Base-by-base conservation (phyloP, 441 rosid genomes). In the California macrophylla region DNA sequence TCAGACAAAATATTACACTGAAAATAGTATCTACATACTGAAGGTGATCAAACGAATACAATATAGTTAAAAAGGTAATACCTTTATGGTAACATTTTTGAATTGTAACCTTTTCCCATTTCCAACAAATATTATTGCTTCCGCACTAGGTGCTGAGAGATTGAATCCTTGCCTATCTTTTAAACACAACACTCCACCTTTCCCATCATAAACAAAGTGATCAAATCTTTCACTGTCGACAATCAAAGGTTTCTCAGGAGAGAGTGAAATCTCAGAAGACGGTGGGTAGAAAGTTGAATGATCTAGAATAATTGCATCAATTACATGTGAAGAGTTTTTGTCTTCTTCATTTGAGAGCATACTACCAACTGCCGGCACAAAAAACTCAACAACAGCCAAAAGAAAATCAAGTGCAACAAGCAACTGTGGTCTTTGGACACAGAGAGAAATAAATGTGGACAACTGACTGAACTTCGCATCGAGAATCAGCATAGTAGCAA, bases 381-480 rank as follows among this genome's bases (percentile, higher is more conserved):
- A 95, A 79, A 95, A 95, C 82, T 95, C 98, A 71, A 84, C 89
- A 66, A 95, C 87, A 23, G 96, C 95, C 71, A 92, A 84, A 73
- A 95, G 86, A 85, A 95, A 95, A 87, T 95, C 99, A 76, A 95
- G 89, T 62, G 97, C 96, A 76, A 95, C 98, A 72, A 95, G 94
- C 75, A 95, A 81, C 71, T 89, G 98, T 24, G 99, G 99, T 85
- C 94, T 88, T 78, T 90, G 99, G 81, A 92, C 75, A 79, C 86
- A 83, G 16, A 90, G 36, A 30, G 93, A 89, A 67, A 90, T 68
- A 58, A 73, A 78, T 40, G 96, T 88, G 36, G 87, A 85, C 69
- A 66, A 74, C 80, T 82, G 85, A 72, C 87, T 84, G 81, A 92
- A 85, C 69, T 89, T 90, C 15, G 91, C 98, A 85, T 95, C 98